Evolutionary conservation across 345 rosid genomes (phyloP).

Genomic region (Linum usitatissimum): DNA sequence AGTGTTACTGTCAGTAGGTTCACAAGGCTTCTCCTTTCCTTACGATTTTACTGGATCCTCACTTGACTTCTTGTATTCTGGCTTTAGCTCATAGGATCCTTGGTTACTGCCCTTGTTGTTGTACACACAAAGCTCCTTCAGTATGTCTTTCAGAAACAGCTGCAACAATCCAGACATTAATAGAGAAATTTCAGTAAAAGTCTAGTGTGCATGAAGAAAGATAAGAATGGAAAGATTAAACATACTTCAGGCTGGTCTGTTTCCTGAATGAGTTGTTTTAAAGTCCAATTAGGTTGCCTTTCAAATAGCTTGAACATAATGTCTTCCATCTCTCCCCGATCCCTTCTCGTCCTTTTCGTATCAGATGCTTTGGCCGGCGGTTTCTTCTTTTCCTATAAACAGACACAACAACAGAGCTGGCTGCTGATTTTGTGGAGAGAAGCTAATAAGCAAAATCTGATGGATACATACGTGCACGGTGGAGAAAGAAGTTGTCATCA

Average conservation of each 20-base stretch:
- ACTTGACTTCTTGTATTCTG: constrained; percentile 58
- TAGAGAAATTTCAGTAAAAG: not conserved
- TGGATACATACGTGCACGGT: not conserved
- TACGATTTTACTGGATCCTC: constrained; percentile 20
- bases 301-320: constrained; percentile 90
- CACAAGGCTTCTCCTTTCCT: not conserved
- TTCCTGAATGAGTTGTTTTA: constrained; percentile 66
- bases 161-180: constrained; percentile 13
- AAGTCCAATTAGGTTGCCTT: constrained; percentile 79
- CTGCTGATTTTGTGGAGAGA: too few species aligned
- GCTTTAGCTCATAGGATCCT: constrained; percentile 88
- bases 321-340: constrained; percentile 77
- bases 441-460: not conserved
- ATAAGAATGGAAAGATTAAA: not conserved
- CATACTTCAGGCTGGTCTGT: constrained; percentile 90
- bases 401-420: not conserved
- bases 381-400: constrained; percentile 70
- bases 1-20: too few species aligned
- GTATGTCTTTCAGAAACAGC: constrained; percentile 83
- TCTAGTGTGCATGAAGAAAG: not conserved
- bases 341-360: constrained; percentile 75
- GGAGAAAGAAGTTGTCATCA: constrained; percentile 24
- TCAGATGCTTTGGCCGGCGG: constrained; percentile 39
- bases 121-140: constrained; percentile 76
- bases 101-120: constrained; percentile 82